Conservation (phyloP, 306 rosid genomes). For the Rubus parviflorus region DNA sequence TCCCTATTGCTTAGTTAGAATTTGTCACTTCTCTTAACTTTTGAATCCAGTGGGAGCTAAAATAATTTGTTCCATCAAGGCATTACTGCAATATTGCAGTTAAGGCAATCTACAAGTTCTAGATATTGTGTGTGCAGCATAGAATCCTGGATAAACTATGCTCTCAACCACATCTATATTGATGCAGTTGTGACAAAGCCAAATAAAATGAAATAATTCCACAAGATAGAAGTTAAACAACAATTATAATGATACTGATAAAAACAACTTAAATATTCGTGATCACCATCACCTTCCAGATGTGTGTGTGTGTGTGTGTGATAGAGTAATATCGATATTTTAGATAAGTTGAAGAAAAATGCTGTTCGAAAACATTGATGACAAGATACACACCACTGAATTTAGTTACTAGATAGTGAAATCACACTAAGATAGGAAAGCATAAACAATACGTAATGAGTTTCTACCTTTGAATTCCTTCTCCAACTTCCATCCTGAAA, state of each 20-base stretch:
- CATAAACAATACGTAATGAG: not conserved
- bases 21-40: not conserved
- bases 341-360: too few species aligned
- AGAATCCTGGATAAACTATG: not conserved
- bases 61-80: not conserved
- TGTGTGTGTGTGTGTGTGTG: not conserved
- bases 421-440: not conserved
- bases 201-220: not conserved
- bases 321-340: too few species aligned
- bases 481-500: constrained; percentile 91
- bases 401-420: not conserved
- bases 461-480: constrained; percentile 78
- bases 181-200: not conserved
- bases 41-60: not conserved
- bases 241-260: not conserved
- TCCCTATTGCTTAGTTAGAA: not conserved
- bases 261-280: too few species aligned
- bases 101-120: not conserved
- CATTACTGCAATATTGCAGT: not conserved
- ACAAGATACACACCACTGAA: not conserved
- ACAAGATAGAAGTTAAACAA: not conserved
- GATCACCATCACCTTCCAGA: not conserved
- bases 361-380: too few species aligned
- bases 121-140: too few species aligned
- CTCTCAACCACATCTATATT: not conserved